Conservation (phyloP, 1,139 yeast genomes). For the Kodamaea alishanica region DNA sequence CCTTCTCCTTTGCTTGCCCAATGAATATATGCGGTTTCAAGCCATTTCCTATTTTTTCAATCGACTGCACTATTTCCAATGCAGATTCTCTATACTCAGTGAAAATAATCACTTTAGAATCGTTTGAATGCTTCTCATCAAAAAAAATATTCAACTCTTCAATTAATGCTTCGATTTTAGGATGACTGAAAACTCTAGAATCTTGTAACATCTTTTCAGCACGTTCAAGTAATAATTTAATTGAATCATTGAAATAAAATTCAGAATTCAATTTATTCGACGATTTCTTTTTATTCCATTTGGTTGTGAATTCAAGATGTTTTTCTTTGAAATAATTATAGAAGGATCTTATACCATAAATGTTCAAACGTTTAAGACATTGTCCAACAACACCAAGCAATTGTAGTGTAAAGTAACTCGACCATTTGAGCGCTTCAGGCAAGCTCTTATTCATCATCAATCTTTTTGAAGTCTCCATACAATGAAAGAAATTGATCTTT, state of each 20-base stretch:
- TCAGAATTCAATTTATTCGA: slow-evolving; percentile 58
- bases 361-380: slow-evolving; percentile 60
- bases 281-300: slow-evolving; percentile 47
- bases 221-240: slow-evolving; percentile 40
- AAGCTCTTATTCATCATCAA: slow-evolving; percentile 49
- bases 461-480: slow-evolving; percentile 65
- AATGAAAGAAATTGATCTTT: slow-evolving; percentile 65
- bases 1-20: slow-evolving; percentile 69
- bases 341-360: slow-evolving; percentile 81
- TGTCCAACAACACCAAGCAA: slow-evolving; percentile 74
- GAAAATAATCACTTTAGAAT: slow-evolving; percentile 78
- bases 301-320: slow-evolving; percentile 54
- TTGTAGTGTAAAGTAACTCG: slow-evolving; percentile 57
- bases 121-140: slow-evolving; percentile 25
- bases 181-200: slow-evolving; percentile 59
- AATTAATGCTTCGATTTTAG: slow-evolving; percentile 62
- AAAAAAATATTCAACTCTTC: slow-evolving; percentile 60
- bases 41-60: slow-evolving; percentile 38
- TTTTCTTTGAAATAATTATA: slow-evolving; percentile 61
- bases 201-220: slow-evolving; percentile 44
- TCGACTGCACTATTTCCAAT: slow-evolving; percentile 69
- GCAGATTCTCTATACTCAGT: slow-evolving; percentile 90
- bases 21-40: slow-evolving; percentile 83
- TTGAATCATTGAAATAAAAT: slow-evolving; percentile 51
- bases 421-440: slow-evolving; percentile 71